Evolutionary conservation across 2,329 filamentous ascomycete genomes (phyloP).

Genomic region (Pseudogymnoascus verrucosus): DNA sequence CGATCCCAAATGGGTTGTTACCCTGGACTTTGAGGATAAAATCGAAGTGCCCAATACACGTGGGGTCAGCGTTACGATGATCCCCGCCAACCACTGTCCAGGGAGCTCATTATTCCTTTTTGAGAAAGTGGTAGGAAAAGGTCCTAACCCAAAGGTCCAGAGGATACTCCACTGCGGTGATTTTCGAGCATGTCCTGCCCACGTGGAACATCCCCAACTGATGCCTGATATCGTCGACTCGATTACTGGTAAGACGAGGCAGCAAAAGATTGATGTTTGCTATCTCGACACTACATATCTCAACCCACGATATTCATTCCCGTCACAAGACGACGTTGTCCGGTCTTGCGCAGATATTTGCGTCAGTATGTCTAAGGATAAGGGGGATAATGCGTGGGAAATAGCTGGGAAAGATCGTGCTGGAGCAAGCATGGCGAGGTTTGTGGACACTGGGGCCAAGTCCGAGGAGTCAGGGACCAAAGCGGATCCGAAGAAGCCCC

Average conservation of each 20-base stretch:
- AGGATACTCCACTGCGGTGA: constrained; percentile 92
- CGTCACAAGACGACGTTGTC: constrained; percentile 80
- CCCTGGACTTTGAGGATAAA: constrained; percentile 75
- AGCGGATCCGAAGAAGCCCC: constrained; percentile 27
- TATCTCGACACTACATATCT: constrained; percentile 97
- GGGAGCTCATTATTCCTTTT: constrained; percentile 92
- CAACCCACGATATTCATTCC: constrained; percentile 91
- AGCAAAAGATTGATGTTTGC: constrained; percentile 89
- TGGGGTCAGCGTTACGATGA: constrained; percentile 85
- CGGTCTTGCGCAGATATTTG: constrained; percentile 82
- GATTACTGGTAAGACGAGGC: constrained; percentile 59
- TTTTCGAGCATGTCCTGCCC: constrained; percentile 81
- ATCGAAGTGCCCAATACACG: constrained; percentile 74
- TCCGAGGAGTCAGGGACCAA: constrained; percentile 17
- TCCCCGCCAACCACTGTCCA: constrained; percentile 92
- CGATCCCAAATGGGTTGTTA: constrained; percentile 75
- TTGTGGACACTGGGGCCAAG: constrained; percentile 34
- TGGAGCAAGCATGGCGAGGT: constrained; percentile 54
- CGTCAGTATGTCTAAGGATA: constrained; percentile 62
- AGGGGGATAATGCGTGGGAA: constrained; percentile 47
- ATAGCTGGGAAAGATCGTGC: constrained; percentile 46
- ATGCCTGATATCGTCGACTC: constrained; percentile 66
- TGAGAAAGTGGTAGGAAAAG: constrained; percentile 63
- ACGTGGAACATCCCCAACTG: constrained; percentile 74
- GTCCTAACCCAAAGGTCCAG: constrained; percentile 53